phyloP scores from a whole-genome alignment of 257 asterid species.

The Oldenlandia corymbosa region DNA sequence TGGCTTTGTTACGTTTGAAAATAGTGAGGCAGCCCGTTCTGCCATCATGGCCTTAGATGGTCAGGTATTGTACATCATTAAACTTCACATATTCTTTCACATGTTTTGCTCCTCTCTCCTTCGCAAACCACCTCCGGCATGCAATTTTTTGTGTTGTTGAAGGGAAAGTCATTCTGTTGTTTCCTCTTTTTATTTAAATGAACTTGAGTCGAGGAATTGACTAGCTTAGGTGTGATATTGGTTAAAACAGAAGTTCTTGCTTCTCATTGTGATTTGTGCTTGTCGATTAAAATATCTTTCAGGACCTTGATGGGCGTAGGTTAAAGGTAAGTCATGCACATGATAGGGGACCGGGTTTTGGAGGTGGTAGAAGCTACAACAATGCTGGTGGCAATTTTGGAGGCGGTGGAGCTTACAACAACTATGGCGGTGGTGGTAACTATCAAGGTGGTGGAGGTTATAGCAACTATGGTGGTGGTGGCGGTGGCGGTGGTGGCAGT shows the following conservation, averaged over 20 bases:
- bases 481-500: slow-evolving; percentile 3
- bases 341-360: slow-evolving; percentile 53
- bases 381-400: not conserved
- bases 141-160: not conserved
- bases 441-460: slow-evolving; percentile 11
- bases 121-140: not conserved
- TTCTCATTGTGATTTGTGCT: not conserved
- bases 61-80: slow-evolving; percentile 56
- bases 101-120: not conserved
- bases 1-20: slow-evolving; percentile 64
- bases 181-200: not conserved
- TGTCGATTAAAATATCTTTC: not conserved
- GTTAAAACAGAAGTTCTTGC: not conserved
- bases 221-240: not conserved
- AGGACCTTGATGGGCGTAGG: slow-evolving; percentile 80
- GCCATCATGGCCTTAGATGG: slow-evolving; percentile 89
- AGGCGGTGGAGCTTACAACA: slow-evolving; percentile 10
- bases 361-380: slow-evolving; percentile 25
- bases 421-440: slow-evolving; percentile 17
- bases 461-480: not conserved
- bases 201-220: not conserved
- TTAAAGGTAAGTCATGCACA: slow-evolving; percentile 66
- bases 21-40: slow-evolving; percentile 69
- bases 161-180: not conserved
- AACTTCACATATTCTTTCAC: not conserved